Conservation (phyloP, 768 basidiomycete genomes). For the Pholiota microspora region DNA sequence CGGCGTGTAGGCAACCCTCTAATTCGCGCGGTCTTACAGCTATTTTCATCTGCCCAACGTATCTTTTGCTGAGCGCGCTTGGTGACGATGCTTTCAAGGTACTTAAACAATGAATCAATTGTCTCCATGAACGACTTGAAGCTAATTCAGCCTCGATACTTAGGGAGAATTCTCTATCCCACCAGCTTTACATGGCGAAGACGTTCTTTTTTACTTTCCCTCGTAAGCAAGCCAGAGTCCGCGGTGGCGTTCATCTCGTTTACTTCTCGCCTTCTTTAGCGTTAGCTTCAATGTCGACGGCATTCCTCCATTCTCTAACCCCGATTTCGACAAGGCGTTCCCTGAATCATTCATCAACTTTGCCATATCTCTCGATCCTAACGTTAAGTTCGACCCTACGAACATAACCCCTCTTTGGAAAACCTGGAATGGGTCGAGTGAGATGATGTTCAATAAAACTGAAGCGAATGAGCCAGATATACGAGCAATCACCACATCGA, state of each 20-base stretch:
- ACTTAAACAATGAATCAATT: too few species aligned
- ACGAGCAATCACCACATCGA: conserved; percentile 26
- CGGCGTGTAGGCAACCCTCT: background rate
- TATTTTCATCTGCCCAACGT: conserved; percentile 47
- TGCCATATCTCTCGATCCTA: conserved; percentile 30
- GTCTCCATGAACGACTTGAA: background rate
- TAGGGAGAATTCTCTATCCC: conserved; percentile 44
- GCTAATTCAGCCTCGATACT: too few species aligned
- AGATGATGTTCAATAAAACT: conserved; percentile 49
- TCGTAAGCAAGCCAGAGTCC: too few species aligned
- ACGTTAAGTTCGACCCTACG: conserved; percentile 27
- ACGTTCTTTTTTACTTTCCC: conserved; percentile 41
- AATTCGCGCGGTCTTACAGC: conserved; percentile 24
- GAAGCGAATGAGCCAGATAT: conserved; percentile 29
- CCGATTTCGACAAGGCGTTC: conserved; percentile 35
- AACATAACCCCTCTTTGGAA: conserved; percentile 39
- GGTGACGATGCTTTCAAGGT: conserved; percentile 31
- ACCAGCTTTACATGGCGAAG: conserved; percentile 39
- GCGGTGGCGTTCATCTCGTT: background rate
- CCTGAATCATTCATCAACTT: conserved; percentile 37
- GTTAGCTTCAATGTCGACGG: background rate
- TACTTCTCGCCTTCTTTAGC: too few species aligned
- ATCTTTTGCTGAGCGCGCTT: conserved; percentile 36
- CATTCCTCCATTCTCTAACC: conserved; percentile 30
- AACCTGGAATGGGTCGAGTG: conserved; percentile 25